Evolutionary conservation across 2,329 filamentous ascomycete genomes (phyloP), one percentile per base, ranked within the genome.

Genomic region (Sporothrix pseudoabietina): DNA sequence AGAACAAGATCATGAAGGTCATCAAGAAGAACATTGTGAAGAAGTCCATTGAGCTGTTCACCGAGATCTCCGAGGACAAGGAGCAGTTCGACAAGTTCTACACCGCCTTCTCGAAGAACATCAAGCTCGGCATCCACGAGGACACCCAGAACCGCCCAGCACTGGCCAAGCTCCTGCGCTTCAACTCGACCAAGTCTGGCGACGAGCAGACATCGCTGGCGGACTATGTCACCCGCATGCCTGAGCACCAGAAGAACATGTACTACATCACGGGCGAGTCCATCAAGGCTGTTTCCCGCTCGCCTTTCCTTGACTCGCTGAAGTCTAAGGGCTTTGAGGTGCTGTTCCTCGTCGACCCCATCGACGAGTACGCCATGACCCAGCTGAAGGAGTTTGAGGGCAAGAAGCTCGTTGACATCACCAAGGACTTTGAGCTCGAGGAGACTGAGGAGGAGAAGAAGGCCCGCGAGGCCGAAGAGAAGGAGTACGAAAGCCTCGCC

Each of bases 1-100:
- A 98, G 90, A 99, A 98, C 93, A 98, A 98, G 94, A 99, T 99
- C 89, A 98, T 98, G 96, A 98, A 98, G 92, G 96, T 98, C 85
- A 98, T 98, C 90, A 97, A 97, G 91, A 99, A 99, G 94, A 99
- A 99, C 92, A 97, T 99, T 78, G 94, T 99, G 89, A 99, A 98
- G 94, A 99, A 99, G 93, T 93, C 94, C 78, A 94, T 99, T 78
- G 96, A 99, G 89, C 94, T 99, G 84, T 99, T 99, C 92, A 90
- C 91, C 81, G 96, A 99, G 89, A 99, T 99, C 77, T 91, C 96
- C 74, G 96, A 99, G 89, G 96, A 99, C 87, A 97, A 97, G 87
- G 96, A 99, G 91, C 93, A 98, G 85, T 99, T 99, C 84, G 96
- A 99, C 91, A 99, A 99, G 91, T 99, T 99, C 92, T 99, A 99